Percentiles rank a stretch among this genome's conserved stretches.
Evolutionary conservation across 2,329 filamentous ascomycete genomes (phyloP).

Genomic region (Clonostachys rhizophaga): DNA sequence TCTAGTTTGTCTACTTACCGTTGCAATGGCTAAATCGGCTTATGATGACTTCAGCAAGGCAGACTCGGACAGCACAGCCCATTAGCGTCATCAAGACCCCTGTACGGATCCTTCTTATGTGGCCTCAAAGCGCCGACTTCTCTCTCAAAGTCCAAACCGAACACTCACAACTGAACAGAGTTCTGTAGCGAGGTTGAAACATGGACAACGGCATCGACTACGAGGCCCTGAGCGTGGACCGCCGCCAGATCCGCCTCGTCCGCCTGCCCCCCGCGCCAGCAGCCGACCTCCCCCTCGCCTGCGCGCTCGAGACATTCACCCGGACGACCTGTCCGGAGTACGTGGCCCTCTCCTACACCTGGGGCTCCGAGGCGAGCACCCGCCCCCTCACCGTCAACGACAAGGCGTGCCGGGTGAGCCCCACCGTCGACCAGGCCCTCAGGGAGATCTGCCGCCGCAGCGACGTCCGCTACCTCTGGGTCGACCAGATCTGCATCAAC

Average conservation of each 20-base stretch:
- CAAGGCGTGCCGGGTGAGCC: neutral
- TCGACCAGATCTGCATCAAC: conserved; percentile 15
- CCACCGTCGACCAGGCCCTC: neutral
- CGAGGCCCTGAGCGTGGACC: neutral
- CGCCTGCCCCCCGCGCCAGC: neutral
- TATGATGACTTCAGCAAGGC: too few relatives aligned
- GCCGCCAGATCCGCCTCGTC: neutral
- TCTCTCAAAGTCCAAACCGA: too few relatives aligned
- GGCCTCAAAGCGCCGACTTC: too few relatives aligned
- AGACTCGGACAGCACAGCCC: too few relatives aligned
- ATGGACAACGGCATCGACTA: neutral
- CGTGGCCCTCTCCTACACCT: neutral
- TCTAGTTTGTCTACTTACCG: too few relatives aligned
- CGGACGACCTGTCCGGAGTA: too few relatives aligned
- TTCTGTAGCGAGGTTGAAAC: too few relatives aligned
- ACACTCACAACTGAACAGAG: too few relatives aligned
- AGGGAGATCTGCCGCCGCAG: neutral
- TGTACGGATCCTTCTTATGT: too few relatives aligned
- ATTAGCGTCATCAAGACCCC: too few relatives aligned
- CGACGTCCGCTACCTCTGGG: conserved; percentile 6
- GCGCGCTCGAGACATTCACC: too few relatives aligned
- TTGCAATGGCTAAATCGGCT: too few relatives aligned
- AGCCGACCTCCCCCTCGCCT: neutral
- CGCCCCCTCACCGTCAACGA: neutral
- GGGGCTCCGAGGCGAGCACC: neutral